Conservation (phyloP, 1,284 basidiomycete species). For the Moesziomyces antarcticus region DNA sequence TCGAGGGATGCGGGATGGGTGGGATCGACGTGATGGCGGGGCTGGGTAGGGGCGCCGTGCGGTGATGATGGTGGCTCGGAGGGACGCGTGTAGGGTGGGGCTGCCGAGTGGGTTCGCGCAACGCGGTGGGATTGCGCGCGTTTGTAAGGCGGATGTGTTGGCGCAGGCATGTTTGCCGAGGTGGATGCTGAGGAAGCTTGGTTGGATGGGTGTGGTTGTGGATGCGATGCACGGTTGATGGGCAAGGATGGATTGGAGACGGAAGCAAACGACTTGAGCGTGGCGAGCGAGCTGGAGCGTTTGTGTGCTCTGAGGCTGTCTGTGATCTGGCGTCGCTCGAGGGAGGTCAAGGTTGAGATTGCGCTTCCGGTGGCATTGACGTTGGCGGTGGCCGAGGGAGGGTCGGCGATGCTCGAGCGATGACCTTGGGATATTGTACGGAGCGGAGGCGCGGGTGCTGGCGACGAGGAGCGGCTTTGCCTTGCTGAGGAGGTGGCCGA, state of each 20-base stretch:
- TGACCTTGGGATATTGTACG: constrained; percentile 34
- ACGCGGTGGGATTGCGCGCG: constrained; percentile 30
- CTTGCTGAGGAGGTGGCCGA: constrained; percentile 19
- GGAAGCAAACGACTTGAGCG: constrained; percentile 30
- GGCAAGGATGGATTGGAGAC: constrained; percentile 14
- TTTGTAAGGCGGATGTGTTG: constrained; percentile 32
- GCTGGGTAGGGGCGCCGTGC: neutral
- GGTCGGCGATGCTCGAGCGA: constrained; percentile 8
- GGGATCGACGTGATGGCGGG: constrained; percentile 6
- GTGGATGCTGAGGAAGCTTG: constrained; percentile 4
- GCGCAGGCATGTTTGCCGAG: constrained; percentile 29
- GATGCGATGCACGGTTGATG: neutral
- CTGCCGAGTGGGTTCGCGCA: constrained; percentile 30
- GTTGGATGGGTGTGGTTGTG: neutral
- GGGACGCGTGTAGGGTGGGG: constrained; percentile 21
- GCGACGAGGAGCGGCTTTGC: constrained; percentile 38
- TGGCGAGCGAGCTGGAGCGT: constrained; percentile 36
- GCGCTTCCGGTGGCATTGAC: constrained; percentile 39
- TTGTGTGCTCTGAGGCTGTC: constrained; percentile 30
- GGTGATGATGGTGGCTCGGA: constrained; percentile 3
- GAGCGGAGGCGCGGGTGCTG: constrained; percentile 33
- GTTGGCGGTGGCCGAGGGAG: constrained; percentile 29
- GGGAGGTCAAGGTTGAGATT: constrained; percentile 27
- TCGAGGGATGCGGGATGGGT: constrained; percentile 12
- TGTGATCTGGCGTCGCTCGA: constrained; percentile 28